Evolutionary conservation across 352 stramenopile genomes (phyloP).

Genomic region (Phytophthora tentaculata): DNA sequence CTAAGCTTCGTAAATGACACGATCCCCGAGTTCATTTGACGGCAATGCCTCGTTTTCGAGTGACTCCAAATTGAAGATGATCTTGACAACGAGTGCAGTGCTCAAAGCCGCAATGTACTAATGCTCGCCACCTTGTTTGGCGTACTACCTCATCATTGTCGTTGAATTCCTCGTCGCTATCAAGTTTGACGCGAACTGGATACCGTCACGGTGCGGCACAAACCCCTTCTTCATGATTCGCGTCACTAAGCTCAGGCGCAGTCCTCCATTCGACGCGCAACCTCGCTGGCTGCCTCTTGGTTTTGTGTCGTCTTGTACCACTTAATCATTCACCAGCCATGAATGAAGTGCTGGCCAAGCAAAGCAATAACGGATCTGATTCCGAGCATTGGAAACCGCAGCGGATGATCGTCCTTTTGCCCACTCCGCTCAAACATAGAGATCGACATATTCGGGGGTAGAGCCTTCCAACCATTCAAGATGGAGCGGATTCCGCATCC

Average conservation of each 20-base stretch:
- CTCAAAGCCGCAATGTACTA: slow-evolving; percentile 27
- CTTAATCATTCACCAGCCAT: slow-evolving; percentile 28
- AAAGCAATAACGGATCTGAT: too few species aligned
- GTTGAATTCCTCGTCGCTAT: slow-evolving; percentile 18
- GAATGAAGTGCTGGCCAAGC: slow-evolving; percentile 33
- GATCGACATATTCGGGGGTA: too few species aligned
- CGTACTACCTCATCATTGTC: too few species aligned
- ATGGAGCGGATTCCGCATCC: too few species aligned
- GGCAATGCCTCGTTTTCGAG: slow-evolving; percentile 14
- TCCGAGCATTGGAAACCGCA: too few species aligned
- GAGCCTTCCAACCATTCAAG: too few species aligned
- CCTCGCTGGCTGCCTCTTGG: slow-evolving; percentile 14
- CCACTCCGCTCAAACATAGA: too few species aligned
- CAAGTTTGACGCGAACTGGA: slow-evolving; percentile 28
- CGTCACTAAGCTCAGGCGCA: too few species aligned
- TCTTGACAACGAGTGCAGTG: slow-evolving; percentile 26
- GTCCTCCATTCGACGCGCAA: slow-evolving; percentile 19
- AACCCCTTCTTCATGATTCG: background rate
- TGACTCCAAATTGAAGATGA: slow-evolving; percentile 30
- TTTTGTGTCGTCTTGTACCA: slow-evolving; percentile 10
- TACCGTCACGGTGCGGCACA: slow-evolving; percentile 13
- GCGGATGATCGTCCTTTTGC: too few species aligned
- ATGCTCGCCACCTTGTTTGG: slow-evolving; percentile 3
- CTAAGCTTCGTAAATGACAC: slow-evolving; percentile 37
- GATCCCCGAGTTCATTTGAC: slow-evolving; percentile 36